A percentile compares a stretch with the other conserved stretches of the same genome.
Evolutionary conservation across 129 eudicot species (phyloP).

Genomic region (Solidago caesia): DNA sequence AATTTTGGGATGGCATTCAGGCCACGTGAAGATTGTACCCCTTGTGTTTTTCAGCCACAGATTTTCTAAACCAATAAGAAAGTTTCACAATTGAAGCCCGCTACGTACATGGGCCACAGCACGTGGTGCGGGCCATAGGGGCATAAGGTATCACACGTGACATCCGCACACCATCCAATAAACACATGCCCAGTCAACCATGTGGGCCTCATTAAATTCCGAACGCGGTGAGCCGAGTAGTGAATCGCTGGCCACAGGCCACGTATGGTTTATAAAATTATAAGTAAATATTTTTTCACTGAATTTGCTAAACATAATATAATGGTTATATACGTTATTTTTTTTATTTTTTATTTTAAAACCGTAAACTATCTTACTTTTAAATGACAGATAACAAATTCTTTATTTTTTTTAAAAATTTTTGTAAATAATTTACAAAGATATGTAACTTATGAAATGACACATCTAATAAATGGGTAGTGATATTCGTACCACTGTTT

Average conservation of each 20-base stretch:
- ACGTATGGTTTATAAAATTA: too few relatives aligned
- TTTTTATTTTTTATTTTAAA: too few relatives aligned
- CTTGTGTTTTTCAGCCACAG: constrained; percentile 10
- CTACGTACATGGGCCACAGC: not conserved
- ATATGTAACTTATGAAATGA: too few relatives aligned
- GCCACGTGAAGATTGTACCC: constrained; percentile 45
- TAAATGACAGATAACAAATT: too few relatives aligned
- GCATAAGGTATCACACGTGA: constrained; percentile 28
- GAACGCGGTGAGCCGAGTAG: constrained; percentile 25
- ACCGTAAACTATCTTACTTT: too few relatives aligned
- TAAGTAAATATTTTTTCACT: too few relatives aligned
- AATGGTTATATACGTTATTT: too few relatives aligned
- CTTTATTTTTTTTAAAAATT: too few relatives aligned
- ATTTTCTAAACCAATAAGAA: constrained; percentile 2
- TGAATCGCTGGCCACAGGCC: not conserved
- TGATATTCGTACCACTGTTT: too few relatives aligned
- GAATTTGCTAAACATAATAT: too few relatives aligned
- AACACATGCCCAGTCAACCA: not conserved
- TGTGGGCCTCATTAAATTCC: not conserved
- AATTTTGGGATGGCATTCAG: constrained; percentile 30
- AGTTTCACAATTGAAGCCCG: constrained; percentile 18
- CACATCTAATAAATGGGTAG: too few relatives aligned
- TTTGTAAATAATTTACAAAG: too few relatives aligned
- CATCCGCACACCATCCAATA: constrained; percentile 2
- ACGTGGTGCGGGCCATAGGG: constrained; percentile 21